These are phyloP conservation scores for Alternaria dauci DNA, from an alignment of 2,329 filamentous ascomycete species.

Conservation along the genomic window DNA sequence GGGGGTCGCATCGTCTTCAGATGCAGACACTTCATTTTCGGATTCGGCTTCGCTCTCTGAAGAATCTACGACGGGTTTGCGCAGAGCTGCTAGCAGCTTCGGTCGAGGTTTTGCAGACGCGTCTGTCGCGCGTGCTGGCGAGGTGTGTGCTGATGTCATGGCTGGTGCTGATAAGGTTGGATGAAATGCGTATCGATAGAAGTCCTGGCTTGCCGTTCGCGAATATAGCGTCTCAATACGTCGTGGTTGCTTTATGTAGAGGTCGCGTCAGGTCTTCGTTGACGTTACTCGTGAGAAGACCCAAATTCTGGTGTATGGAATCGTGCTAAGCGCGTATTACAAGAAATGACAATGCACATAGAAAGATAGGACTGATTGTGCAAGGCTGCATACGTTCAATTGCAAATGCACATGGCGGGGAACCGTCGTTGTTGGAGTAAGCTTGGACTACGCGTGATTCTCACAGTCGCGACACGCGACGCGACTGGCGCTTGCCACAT, in stretches of 20 bases:
- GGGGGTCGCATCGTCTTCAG: conserved; percentile 39
- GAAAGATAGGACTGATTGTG: not conserved
- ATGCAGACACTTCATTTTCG: conserved; percentile 40
- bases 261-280: not conserved
- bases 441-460: conserved; percentile 18
- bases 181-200: not conserved
- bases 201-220: not conserved
- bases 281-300: not conserved
- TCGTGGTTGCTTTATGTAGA: not conserved
- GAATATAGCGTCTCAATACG: not conserved
- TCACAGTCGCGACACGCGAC: conserved; percentile 17
- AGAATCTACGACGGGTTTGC: conserved; percentile 25
- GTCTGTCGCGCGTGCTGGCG: conserved; percentile 18
- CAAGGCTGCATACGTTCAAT: conserved; percentile 13
- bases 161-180: not conserved
- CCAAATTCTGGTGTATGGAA: not conserved
- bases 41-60: conserved; percentile 55
- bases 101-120: conserved; percentile 30
- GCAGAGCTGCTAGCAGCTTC: conserved; percentile 33
- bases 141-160: not conserved
- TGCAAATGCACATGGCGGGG: conserved; percentile 22
- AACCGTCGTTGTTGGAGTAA: conserved; percentile 12
- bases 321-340: not conserved
- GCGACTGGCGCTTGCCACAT: conserved; percentile 22
- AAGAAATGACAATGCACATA: not conserved